phyloP scores from a whole-genome alignment of 768 basidiomycete genomes.

The Hydnomerulius pinastri region DNA sequence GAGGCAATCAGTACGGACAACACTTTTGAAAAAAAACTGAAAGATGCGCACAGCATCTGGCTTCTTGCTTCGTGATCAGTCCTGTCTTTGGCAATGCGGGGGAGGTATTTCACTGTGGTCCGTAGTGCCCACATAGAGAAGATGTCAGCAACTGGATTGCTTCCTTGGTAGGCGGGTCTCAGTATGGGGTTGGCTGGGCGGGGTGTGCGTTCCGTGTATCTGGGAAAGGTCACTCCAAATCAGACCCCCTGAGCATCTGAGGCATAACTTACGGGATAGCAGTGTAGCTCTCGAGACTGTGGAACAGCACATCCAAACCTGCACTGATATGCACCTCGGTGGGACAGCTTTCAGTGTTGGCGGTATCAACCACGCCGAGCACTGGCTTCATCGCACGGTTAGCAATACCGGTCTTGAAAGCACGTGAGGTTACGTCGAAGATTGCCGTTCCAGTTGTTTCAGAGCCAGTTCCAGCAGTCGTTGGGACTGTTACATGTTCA shows the following conservation, averaged over 20 bases:
- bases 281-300: constrained; percentile 92
- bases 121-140: constrained; percentile 94
- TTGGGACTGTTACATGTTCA: constrained; percentile 48
- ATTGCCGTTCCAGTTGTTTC: constrained; percentile 97
- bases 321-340: constrained; percentile 91
- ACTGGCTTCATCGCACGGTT: constrained; percentile 88
- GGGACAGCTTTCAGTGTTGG: constrained; percentile 90
- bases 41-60: constrained; percentile 79
- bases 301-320: constrained; percentile 96
- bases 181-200: constrained; percentile 88
- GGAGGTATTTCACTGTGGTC: constrained; percentile 87
- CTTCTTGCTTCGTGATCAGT: constrained; percentile 81
- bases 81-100: constrained; percentile 77
- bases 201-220: constrained; percentile 89
- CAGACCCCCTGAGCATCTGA: background rate
- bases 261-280: constrained; percentile 74
- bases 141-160: constrained; percentile 93
- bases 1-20: background rate
- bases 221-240: constrained; percentile 28
- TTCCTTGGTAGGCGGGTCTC: constrained; percentile 91
- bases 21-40: background rate
- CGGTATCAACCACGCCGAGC: constrained; percentile 84
- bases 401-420: constrained; percentile 97
- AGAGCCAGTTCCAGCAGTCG: constrained; percentile 86
- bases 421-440: constrained; percentile 85